Percentiles rank a stretch among this genome's conserved stretches.
Conservation (phyloP, 441 rosid genomes). For the Populus hybrid region DNA sequence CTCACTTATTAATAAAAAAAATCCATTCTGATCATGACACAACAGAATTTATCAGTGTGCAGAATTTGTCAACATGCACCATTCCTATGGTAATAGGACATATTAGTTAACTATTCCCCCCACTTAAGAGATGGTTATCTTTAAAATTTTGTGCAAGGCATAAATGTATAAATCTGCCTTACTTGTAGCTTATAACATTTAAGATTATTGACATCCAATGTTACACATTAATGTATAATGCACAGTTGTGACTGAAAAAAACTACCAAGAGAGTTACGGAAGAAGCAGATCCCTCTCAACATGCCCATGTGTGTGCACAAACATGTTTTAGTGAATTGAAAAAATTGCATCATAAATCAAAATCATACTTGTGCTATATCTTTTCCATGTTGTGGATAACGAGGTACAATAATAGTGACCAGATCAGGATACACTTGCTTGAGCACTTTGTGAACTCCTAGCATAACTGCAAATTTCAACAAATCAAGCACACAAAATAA, state of each 20-base stretch:
- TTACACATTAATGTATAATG: background rate
- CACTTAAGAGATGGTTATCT: conserved; percentile 4
- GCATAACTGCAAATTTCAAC: conserved; percentile 55
- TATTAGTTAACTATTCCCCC: background rate
- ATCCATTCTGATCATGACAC: background rate
- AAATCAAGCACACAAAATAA: conserved; percentile 8
- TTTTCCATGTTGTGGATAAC: conserved; percentile 74
- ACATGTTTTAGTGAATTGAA: background rate
- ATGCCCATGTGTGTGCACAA: background rate
- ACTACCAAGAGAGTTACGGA: background rate
- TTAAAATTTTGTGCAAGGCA: background rate
- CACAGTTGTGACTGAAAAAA: background rate
- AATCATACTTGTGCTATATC: conserved; percentile 65
- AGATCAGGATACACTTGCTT: conserved; percentile 49
- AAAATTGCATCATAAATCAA: conserved; percentile 13
- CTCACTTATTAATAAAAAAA: background rate
- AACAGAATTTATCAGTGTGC: background rate
- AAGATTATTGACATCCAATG: background rate
- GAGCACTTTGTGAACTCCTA: conserved; percentile 63
- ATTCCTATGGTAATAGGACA: background rate
- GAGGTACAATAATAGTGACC: conserved; percentile 73
- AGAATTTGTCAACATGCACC: background rate
- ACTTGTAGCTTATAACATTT: background rate
- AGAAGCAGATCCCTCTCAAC: background rate
- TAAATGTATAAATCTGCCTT: background rate